phyloP scores from a whole-genome alignment of 371 early-diverging fungal genomes.

The Batkoa obscura region DNA sequence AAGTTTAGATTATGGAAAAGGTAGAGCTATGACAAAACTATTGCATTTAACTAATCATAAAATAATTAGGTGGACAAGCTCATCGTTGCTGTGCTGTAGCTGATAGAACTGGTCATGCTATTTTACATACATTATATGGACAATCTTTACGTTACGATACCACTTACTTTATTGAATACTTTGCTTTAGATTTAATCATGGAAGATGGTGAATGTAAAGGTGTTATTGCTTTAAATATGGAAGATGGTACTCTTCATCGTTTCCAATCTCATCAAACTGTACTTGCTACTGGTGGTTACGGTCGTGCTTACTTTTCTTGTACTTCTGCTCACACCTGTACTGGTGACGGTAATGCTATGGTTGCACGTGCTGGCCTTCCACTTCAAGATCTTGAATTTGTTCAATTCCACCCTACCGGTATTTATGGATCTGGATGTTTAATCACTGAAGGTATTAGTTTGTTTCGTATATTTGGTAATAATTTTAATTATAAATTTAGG shows the following conservation, averaged over 20 bases:
- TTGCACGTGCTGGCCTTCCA: conserved; percentile 71
- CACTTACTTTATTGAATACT: conserved; percentile 95
- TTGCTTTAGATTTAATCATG: conserved; percentile 95
- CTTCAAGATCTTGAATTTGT: conserved; percentile 94
- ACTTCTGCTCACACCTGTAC: conserved; percentile 97
- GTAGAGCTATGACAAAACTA: conserved; percentile 13
- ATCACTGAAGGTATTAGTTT: conserved; percentile 74
- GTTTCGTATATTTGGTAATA: background rate
- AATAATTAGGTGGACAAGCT: conserved; percentile 72
- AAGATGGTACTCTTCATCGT: conserved; percentile 93
- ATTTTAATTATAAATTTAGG: conserved; percentile 6
- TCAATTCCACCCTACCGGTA: conserved; percentile 97
- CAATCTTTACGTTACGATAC: conserved; percentile 89
- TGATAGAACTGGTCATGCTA: conserved; percentile 95
- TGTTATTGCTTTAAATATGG: conserved; percentile 88
- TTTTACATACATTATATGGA: conserved; percentile 93
- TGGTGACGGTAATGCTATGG: conserved; percentile 96
- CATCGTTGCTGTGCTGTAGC: conserved; percentile 95
- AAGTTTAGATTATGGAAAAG: conserved; percentile 82
- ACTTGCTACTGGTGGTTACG: conserved; percentile 96
- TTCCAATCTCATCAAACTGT: conserved; percentile 96
- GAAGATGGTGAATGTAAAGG: conserved; percentile 94
- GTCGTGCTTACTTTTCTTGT: conserved; percentile 95
- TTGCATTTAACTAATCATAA: background rate
- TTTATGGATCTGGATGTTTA: conserved; percentile 93